A percentile compares a stretch with the other conserved stretches of the same genome.
Conservation (phyloP, 345 rosid species). For the Cochlearia excelsa region DNA sequence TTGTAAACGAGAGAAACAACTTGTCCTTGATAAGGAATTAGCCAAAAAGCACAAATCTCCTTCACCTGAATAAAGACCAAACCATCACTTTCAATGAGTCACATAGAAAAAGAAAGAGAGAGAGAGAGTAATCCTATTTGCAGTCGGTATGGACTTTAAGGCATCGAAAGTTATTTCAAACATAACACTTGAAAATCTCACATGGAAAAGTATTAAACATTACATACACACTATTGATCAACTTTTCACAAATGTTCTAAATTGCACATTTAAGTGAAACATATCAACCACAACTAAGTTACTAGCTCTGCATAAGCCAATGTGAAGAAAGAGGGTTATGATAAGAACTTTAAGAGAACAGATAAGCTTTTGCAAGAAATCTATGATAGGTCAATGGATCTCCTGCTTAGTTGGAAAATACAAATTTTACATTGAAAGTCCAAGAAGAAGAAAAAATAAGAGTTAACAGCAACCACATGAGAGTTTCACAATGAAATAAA, state of each 20-base stretch:
- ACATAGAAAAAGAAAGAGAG: constrained; percentile 27
- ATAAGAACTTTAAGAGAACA: constrained; percentile 1
- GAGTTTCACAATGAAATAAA: constrained; percentile 23
- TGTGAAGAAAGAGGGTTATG: constrained; percentile 8
- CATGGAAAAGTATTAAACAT: too few relatives aligned
- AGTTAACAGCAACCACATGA: constrained; percentile 41
- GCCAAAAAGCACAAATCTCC: constrained; percentile 36
- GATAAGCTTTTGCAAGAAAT: constrained; percentile 10
- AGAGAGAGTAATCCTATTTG: constrained; percentile 16
- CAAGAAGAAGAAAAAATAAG: constrained; percentile 33
- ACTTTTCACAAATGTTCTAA: too few relatives aligned
- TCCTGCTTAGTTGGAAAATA: constrained; percentile 24
- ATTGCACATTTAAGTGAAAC: too few relatives aligned
- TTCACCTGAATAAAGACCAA: constrained; percentile 32
- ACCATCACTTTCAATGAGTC: constrained; percentile 35
- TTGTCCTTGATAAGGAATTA: constrained; percentile 25
- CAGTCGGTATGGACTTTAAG: constrained; percentile 23
- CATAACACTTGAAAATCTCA: background rate
- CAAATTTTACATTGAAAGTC: constrained; percentile 33
- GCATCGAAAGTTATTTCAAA: constrained; percentile 8
- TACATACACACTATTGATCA: too few relatives aligned
- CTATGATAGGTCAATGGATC: constrained; percentile 24
- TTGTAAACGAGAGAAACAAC: constrained; percentile 24
- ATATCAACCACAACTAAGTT: too few relatives aligned
- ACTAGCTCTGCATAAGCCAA: too few relatives aligned